A percentile compares a stretch with the other conserved stretches of the same genome.
Evolutionary conservation across 2,329 filamentous ascomycete genomes (phyloP).

Genomic region (Phoma sp.): DNA sequence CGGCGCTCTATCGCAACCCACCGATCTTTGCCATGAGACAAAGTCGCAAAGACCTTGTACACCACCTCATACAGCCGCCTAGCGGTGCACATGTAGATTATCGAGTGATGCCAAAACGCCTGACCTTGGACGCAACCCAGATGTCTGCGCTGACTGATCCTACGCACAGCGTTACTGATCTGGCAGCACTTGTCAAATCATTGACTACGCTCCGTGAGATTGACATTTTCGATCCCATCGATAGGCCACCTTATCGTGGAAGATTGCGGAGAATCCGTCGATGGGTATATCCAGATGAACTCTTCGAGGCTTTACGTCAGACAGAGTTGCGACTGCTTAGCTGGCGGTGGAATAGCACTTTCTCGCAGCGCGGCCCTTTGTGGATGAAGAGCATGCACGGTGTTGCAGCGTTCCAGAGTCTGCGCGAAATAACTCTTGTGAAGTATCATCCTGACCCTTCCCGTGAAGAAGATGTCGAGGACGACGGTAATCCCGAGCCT

Average conservation of each 20-base stretch:
- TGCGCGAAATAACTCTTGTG: constrained; percentile 43
- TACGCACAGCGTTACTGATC: constrained; percentile 60
- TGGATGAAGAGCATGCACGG: constrained; percentile 56
- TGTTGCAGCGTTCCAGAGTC: constrained; percentile 45
- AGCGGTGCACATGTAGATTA: constrained; percentile 60
- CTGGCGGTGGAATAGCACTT: constrained; percentile 64
- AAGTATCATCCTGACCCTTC: constrained; percentile 39
- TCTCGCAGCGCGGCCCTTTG: constrained; percentile 44
- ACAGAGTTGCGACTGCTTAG: constrained; percentile 53
- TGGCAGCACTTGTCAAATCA: constrained; percentile 64
- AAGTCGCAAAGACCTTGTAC: constrained; percentile 52
- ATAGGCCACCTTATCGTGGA: constrained; percentile 69
- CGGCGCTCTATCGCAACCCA: constrained; percentile 73
- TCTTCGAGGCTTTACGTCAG: constrained; percentile 69
- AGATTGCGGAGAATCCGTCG: constrained; percentile 58
- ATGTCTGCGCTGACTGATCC: constrained; percentile 61
- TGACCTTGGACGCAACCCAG: constrained; percentile 71
- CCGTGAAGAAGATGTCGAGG: constrained; percentile 20
- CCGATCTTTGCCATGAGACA: constrained; percentile 63
- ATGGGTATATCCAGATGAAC: constrained; percentile 71
- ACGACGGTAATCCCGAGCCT: constrained; percentile 22
- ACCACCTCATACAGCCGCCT: constrained; percentile 61
- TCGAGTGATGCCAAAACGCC: constrained; percentile 69
- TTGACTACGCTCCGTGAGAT: constrained; percentile 72
- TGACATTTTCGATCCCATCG: constrained; percentile 72